These are phyloP conservation scores for Dissophora ornata DNA, from an alignment of 192 early-diverging fungal species.

Conservation along the genomic window DNA sequence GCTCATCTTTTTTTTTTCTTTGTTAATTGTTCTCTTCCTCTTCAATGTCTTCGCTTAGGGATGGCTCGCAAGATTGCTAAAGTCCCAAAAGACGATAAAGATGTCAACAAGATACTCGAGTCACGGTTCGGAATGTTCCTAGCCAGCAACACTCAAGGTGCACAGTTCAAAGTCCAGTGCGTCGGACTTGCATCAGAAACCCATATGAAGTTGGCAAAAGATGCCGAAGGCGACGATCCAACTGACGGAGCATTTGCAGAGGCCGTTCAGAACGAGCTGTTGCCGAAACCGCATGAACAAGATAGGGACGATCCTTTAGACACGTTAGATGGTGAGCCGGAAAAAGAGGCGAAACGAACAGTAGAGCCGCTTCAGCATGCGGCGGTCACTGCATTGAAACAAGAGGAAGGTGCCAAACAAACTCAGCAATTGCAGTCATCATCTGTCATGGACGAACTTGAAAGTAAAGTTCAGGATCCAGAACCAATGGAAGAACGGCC, in stretches of 20 bases:
- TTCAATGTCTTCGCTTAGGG: constrained; percentile 4
- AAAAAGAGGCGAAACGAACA: background rate
- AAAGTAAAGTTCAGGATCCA: too few species aligned
- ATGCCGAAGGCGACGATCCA: constrained; percentile 15
- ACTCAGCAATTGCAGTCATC: background rate
- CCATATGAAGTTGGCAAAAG: constrained; percentile 45
- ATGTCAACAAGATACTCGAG: constrained; percentile 37
- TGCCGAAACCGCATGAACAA: constrained; percentile 24
- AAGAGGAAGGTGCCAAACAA: too few species aligned
- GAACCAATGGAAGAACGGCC: background rate
- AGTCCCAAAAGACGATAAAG: constrained; percentile 35
- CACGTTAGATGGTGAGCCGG: too few species aligned
- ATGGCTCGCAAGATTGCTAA: constrained; percentile 37
- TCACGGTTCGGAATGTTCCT: constrained; percentile 43
- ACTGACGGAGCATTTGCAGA: constrained; percentile 2
- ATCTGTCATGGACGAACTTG: too few species aligned
- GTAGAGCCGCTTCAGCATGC: constrained; percentile 1
- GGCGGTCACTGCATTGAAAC: background rate
- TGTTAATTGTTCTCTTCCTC: background rate
- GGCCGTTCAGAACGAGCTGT: constrained; percentile 5
- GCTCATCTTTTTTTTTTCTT: background rate
- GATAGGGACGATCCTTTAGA: background rate
- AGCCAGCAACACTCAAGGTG: constrained; percentile 32
- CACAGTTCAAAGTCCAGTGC: constrained; percentile 38
- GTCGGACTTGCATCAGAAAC: constrained; percentile 45